phyloP scores from a whole-genome alignment of 2,329 filamentous ascomycete species.

The Drechmeria coniospora region DNA sequence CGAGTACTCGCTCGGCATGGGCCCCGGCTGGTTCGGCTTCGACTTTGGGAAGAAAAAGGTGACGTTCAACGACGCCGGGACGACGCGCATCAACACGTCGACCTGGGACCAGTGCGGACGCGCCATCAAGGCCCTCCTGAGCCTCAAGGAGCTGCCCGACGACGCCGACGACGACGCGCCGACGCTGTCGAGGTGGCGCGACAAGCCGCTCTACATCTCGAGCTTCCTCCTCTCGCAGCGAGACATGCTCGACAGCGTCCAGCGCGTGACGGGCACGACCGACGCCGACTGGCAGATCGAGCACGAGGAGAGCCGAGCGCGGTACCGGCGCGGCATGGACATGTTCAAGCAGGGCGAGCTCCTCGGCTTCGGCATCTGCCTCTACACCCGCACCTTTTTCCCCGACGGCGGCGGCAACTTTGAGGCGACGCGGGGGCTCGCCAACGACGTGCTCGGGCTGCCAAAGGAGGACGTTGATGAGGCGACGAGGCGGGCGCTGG shows the following conservation, averaged over 20 bases:
- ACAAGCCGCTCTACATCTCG: constrained; percentile 33
- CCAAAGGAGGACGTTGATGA: constrained; percentile 44
- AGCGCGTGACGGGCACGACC: constrained; percentile 39
- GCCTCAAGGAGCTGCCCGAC: constrained; percentile 28
- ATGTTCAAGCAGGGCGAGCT: constrained; percentile 23
- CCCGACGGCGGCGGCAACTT: constrained; percentile 25
- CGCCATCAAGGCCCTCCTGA: constrained; percentile 34
- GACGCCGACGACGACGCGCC: constrained; percentile 17
- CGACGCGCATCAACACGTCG: constrained; percentile 36
- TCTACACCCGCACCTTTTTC: constrained; percentile 43
- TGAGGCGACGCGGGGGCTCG: constrained; percentile 17
- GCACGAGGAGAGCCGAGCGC: constrained; percentile 26
- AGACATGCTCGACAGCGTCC: constrained; percentile 48
- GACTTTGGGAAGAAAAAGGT: constrained; percentile 26
- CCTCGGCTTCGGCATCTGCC: constrained; percentile 27
- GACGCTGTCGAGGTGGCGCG: constrained; percentile 22
- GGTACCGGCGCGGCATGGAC: constrained; percentile 28
- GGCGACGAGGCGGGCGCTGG: constrained; percentile 31
- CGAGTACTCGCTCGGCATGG: constrained; percentile 30
- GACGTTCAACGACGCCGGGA: constrained; percentile 41
- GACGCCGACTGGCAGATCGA: constrained; percentile 46
- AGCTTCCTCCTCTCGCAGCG: constrained; percentile 45
- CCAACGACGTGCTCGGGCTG: constrained; percentile 40
- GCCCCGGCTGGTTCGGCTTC: constrained; percentile 28
- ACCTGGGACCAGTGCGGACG: constrained; percentile 45